Base-by-base conservation (phyloP, 805 yeast species). In the Nakazawaea wyomingensis region DNA sequence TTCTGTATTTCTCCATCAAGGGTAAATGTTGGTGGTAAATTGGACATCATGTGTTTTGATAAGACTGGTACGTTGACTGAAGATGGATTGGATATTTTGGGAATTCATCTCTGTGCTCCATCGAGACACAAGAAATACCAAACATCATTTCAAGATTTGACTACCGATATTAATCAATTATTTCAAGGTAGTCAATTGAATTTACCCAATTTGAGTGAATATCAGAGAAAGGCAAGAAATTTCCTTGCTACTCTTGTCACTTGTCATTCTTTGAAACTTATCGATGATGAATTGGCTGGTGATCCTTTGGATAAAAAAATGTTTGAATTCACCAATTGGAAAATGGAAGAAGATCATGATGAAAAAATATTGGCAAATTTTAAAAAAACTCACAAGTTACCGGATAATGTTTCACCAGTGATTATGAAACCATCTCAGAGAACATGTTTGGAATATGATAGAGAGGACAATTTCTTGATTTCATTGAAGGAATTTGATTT, bases 51-150 rank as follows among this genome's bases (percentile, higher is more conserved):
- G 56, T 89, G 96, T 55, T 93, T 93, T 61, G 99, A 93, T 65
- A 93, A 93, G 58, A 93, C 99, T 0, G 99, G 99, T 3, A 93
- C 99, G 0, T 68, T 93, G 49, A 93, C 99, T 0, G 98, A 93
- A 56, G 99, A 93, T 59, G 98, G 98, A 0, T 69, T 93, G 29
- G 98, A 91, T 59, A 86, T 93, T 3, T 69, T 89, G 54, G 80
- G 82, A 7, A 57, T 60, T 58, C 57, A 66, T 57, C 49, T 68
- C 64, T 37, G 59, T 61, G 50, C 66, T 62, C 51, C 59, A 16
- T 50, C 59, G 5, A 45, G 45, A 9, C 61, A 57, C 39, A 54
- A 61, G 34, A 54, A 50, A 39, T 42, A 34, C 17, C 60, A 51
- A 20, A 51, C 50, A 18, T 53, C 48, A n/a, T 64, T 64, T 44